These are phyloP conservation scores for Dipodascus geniculatus DNA, from an alignment of 805 yeast genomes.

Conservation along the genomic window DNA sequence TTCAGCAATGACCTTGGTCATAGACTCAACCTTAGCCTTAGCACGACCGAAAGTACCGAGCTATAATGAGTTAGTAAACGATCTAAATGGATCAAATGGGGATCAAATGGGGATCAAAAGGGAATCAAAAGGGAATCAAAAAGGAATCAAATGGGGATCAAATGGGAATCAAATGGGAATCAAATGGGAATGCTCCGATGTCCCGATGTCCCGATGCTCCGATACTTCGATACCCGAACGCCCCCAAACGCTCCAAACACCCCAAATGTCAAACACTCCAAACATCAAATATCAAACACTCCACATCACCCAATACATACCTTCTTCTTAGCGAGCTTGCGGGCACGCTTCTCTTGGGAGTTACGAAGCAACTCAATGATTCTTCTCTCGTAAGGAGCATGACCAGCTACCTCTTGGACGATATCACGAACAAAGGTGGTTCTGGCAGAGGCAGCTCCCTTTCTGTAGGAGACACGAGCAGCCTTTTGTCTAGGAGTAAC, in stretches of 20 bases:
- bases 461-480: constrained; percentile 88
- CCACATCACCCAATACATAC: not conserved
- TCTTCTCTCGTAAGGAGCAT: constrained; percentile 99
- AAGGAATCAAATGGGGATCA: too few species aligned
- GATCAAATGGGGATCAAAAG: too few species aligned
- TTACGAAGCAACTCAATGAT: constrained; percentile 98
- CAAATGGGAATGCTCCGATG: too few species aligned
- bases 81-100: too few species aligned
- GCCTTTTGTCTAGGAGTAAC: constrained; percentile 75
- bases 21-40: constrained; percentile 98
- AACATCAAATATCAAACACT: not conserved
- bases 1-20: constrained; percentile 92
- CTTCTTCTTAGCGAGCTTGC: constrained; percentile 98
- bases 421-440: constrained; percentile 89
- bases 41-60: constrained; percentile 99
- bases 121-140: too few species aligned
- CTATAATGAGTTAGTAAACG: not conserved
- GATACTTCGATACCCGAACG: too few species aligned
- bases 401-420: constrained; percentile 95
- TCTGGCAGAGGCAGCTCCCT: constrained; percentile 95
- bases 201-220: too few species aligned
- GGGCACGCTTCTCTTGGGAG: constrained; percentile 99
- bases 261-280: too few species aligned
- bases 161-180: too few species aligned
- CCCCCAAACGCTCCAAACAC: too few species aligned